Evolutionary conservation across 164 flowering plant species (phyloP).

Genomic region (Magnolia changhungtana): DNA sequence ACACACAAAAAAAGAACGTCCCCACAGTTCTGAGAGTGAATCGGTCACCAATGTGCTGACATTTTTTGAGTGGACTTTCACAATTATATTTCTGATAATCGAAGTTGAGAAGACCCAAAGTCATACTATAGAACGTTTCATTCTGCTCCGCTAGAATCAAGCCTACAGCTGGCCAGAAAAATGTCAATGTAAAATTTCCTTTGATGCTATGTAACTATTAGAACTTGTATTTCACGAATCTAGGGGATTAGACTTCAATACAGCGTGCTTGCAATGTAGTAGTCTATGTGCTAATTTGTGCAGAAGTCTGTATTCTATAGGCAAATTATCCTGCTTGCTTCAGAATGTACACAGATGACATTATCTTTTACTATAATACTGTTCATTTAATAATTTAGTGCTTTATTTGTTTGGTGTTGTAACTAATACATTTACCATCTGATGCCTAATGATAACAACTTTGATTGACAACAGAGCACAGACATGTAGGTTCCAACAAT

Average conservation of each 20-base stretch:
- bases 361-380: neutral
- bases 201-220: neutral
- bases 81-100: neutral
- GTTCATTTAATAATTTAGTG: neutral
- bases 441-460: conserved; percentile 10
- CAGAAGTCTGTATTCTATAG: neutral
- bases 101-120: neutral
- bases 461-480: conserved; percentile 69
- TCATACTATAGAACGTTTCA: no score
- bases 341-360: neutral
- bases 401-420: neutral
- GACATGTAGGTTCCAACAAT: conserved; percentile 98
- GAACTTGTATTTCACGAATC: neutral
- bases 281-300: neutral
- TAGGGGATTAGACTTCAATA: neutral
- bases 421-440: neutral
- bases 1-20: neutral
- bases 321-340: neutral
- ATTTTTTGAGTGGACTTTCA: neutral
- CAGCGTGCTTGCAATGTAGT: neutral
- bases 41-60: neutral
- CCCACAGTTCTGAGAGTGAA: neutral
- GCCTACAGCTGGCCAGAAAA: neutral
- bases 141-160: neutral
- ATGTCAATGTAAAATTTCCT: neutral